These are phyloP conservation scores for Cordyceps javanica DNA, from an alignment of 2,329 filamentous ascomycete genomes.

Conservation along the genomic window DNA sequence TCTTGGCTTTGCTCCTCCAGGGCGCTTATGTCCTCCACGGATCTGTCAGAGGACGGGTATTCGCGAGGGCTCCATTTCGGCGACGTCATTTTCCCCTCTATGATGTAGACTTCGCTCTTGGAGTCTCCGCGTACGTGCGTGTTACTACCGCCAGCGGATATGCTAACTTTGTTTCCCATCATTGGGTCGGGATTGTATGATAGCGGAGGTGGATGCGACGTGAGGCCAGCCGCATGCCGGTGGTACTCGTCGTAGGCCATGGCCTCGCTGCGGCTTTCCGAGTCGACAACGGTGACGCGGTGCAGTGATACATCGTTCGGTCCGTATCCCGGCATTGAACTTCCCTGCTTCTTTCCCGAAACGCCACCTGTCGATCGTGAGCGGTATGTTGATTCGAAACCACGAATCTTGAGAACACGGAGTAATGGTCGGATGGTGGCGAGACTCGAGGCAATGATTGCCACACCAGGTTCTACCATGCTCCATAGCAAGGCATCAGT, in stretches of 20 bases:
- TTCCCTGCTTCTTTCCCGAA: conserved; percentile 22
- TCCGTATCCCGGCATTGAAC: conserved; percentile 28
- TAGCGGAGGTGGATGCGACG: background rate
- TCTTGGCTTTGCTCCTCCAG: conserved; percentile 28
- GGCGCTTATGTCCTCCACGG: conserved; percentile 25
- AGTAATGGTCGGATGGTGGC: conserved; percentile 50
- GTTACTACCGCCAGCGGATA: background rate
- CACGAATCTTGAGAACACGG: conserved; percentile 39
- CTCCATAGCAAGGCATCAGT: conserved; percentile 52
- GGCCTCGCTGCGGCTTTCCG: conserved; percentile 16
- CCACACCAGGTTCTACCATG: conserved; percentile 49
- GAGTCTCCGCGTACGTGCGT: conserved; percentile 16
- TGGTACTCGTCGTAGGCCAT: conserved; percentile 17
- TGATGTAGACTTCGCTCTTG: conserved; percentile 32
- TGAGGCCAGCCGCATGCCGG: background rate
- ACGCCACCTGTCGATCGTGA: conserved; percentile 26
- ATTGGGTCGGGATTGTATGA: conserved; percentile 5
- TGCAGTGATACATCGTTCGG: conserved; percentile 32
- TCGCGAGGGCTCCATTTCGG: conserved; percentile 20
- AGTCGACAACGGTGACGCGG: conserved; percentile 19
- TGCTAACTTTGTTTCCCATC: conserved; percentile 6
- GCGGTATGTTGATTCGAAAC: conserved; percentile 37
- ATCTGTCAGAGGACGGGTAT: conserved; percentile 17
- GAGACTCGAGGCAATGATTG: conserved; percentile 47
- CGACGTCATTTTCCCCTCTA: conserved; percentile 24